Conservation (phyloP, 73 alveolate genomes). For the Paramecium pentaurelia region DNA sequence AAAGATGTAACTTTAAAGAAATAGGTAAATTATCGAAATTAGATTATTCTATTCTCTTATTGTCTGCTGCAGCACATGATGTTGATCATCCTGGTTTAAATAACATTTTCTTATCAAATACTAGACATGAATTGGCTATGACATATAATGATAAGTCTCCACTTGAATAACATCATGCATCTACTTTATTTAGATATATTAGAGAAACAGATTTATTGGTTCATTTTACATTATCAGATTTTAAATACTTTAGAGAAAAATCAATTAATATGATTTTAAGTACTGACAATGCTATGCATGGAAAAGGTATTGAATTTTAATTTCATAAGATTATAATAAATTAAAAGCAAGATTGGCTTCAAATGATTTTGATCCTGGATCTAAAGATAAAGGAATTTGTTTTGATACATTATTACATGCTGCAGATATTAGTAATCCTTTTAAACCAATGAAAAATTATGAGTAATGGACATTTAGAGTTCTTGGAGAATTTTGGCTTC, state of each 20-base stretch:
- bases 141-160: conserved; percentile 74
- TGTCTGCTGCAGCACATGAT: conserved; percentile 78
- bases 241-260: conserved; percentile 67
- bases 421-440: conserved; percentile 88
- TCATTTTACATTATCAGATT: conserved; percentile 52
- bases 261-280: conserved; percentile 74
- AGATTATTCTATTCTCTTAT: conserved; percentile 67
- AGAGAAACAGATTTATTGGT: conserved; percentile 60
- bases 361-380: conserved; percentile 66
- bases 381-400: conserved; percentile 67
- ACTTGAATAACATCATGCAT: conserved; percentile 73
- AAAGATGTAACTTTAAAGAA: conserved; percentile 69
- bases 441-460: conserved; percentile 73
- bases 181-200: conserved; percentile 61
- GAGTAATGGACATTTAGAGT: conserved; percentile 80
- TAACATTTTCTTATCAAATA: conserved; percentile 66
- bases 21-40: conserved; percentile 61
- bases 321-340: background rate
- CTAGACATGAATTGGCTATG: conserved; percentile 65
- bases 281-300: conserved; percentile 89
- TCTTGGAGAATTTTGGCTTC: conserved; percentile 74
- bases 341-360: conserved; percentile 23
- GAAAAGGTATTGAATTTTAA: background rate
- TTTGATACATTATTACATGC: conserved; percentile 75
- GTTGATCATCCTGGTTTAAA: conserved; percentile 81